Evolutionary conservation across 179 eudicot species (phyloP).

Genomic region (Beta lomatogona): DNA sequence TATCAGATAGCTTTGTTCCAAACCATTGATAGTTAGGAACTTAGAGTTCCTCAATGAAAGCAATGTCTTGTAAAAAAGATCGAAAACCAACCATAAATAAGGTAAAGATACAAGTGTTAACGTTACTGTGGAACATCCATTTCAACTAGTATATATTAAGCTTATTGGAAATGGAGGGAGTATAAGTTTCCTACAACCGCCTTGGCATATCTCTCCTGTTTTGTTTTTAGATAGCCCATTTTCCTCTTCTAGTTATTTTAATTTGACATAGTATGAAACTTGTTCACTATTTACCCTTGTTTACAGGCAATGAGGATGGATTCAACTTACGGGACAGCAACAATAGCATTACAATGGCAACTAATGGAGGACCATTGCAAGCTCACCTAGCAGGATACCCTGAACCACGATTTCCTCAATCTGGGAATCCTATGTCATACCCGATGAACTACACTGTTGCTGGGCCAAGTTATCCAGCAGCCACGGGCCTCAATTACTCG

Average conservation of each 20-base stretch:
- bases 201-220: background rate
- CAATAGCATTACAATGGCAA: slow-evolving; percentile 30
- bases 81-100: too few species aligned
- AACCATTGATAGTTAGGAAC: too few species aligned
- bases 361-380: slow-evolving; percentile 34
- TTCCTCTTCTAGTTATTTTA: too few species aligned
- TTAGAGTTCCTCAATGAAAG: too few species aligned
- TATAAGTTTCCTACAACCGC: too few species aligned
- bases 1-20: too few species aligned
- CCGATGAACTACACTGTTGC: slow-evolving; percentile 16
- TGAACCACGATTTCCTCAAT: slow-evolving; percentile 24
- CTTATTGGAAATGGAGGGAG: too few species aligned
- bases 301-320: slow-evolving; percentile 54
- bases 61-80: too few species aligned
- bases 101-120: too few species aligned
- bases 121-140: too few species aligned
- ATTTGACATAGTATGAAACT: background rate
- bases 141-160: too few species aligned
- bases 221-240: too few species aligned
- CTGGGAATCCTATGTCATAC: slow-evolving; percentile 36
- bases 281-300: background rate
- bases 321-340: slow-evolving; percentile 44
- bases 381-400: slow-evolving; percentile 32
- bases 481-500: slow-evolving; percentile 26
- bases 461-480: slow-evolving; percentile 41